A percentile compares a stretch with the other conserved stretches of the same genome.
Conservation (phyloP, 495 filamentous ascomycete species). For the Gamarada debralockiae region DNA sequence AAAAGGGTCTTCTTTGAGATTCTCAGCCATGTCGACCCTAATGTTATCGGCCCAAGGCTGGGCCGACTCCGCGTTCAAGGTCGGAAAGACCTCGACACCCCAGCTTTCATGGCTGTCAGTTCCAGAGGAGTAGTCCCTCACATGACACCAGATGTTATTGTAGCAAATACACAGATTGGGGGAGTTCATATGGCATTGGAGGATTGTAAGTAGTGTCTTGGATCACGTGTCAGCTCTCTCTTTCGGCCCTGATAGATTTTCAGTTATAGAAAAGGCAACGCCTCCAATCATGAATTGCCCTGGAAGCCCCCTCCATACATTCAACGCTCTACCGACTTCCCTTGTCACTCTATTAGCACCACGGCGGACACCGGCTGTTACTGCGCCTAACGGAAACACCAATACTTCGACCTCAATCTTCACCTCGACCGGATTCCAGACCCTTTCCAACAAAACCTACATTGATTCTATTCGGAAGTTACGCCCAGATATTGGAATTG, state of each 20-base stretch:
- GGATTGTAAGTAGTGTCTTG: slow-evolving; percentile 67
- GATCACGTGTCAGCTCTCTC: slow-evolving; percentile 9
- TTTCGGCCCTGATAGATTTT: slow-evolving; percentile 27
- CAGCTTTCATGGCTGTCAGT: slow-evolving; percentile 72
- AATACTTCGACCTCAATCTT: slow-evolving; percentile 68
- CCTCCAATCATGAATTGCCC: slow-evolving; percentile 40
- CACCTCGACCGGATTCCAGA: slow-evolving; percentile 78
- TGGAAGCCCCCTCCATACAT: slow-evolving; percentile 58
- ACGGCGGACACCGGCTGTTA: slow-evolving; percentile 71
- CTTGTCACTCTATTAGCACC: slow-evolving; percentile 71
- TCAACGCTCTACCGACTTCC: slow-evolving; percentile 54
- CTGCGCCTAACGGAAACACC: slow-evolving; percentile 69
- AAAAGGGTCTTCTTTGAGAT: slow-evolving; percentile 10
- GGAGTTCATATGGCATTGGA: slow-evolving; percentile 82
- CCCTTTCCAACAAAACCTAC: slow-evolving; percentile 65
- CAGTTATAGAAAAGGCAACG: slow-evolving; percentile 72
- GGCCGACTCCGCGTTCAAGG: slow-evolving; percentile 60
- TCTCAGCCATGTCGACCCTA: slow-evolving; percentile 4
- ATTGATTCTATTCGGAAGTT: slow-evolving; percentile 55
- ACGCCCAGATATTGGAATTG: slow-evolving; percentile 76
- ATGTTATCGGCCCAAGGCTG: slow-evolving; percentile 39
- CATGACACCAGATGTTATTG: slow-evolving; percentile 78
- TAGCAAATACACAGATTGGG: slow-evolving; percentile 55
- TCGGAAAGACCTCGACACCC: slow-evolving; percentile 64
- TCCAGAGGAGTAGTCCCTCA: slow-evolving; percentile 85